A percentile compares a stretch with the other conserved stretches of the same genome.
phyloP scores from a whole-genome alignment of 2,329 filamentous ascomycete species.

The Exserohilum rostratum region DNA sequence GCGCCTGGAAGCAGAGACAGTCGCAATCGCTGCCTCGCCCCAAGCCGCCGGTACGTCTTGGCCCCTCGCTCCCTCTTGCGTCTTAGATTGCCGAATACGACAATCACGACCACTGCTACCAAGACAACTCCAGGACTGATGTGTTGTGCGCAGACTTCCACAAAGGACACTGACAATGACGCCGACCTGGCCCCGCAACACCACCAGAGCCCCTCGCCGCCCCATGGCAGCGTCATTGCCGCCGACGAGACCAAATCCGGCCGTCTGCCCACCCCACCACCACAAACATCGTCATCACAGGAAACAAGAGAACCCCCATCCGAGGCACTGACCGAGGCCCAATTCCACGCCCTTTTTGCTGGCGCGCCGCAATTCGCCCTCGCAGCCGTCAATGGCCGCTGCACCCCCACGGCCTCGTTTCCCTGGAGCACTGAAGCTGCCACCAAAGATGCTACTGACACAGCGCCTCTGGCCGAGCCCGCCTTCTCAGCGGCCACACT shows the following conservation, averaged over 20 bases:
- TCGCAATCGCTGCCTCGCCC: conserved; percentile 20
- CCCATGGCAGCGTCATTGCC: conserved; percentile 15
- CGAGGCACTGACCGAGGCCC: conserved; percentile 52
- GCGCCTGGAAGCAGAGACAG: conserved; percentile 32
- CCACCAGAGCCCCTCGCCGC: conserved; percentile 18
- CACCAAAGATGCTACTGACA: conserved; percentile 68
- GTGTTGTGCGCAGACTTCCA: conserved; percentile 23
- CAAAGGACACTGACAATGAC: conserved; percentile 9
- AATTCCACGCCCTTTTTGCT: conserved; percentile 73
- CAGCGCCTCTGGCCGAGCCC: conserved; percentile 35
- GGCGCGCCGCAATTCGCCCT: conserved; percentile 76
- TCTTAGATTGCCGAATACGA: background rate
- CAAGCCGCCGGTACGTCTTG: conserved; percentile 27
- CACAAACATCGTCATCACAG: conserved; percentile 18
- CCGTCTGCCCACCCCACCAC: conserved; percentile 19
- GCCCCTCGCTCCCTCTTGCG: conserved; percentile 2
- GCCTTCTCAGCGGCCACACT: conserved; percentile 47
- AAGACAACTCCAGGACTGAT: conserved; percentile 31
- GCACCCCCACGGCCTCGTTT: conserved; percentile 68
- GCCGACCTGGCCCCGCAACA: conserved; percentile 9
- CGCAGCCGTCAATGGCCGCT: conserved; percentile 64
- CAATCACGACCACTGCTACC: background rate
- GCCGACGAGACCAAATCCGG: conserved; percentile 15
- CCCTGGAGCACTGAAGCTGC: conserved; percentile 67
- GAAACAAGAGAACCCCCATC: conserved; percentile 22